Base-by-base conservation (phyloP, 768 basidiomycete species). In the Solioccasus polychromus region DNA sequence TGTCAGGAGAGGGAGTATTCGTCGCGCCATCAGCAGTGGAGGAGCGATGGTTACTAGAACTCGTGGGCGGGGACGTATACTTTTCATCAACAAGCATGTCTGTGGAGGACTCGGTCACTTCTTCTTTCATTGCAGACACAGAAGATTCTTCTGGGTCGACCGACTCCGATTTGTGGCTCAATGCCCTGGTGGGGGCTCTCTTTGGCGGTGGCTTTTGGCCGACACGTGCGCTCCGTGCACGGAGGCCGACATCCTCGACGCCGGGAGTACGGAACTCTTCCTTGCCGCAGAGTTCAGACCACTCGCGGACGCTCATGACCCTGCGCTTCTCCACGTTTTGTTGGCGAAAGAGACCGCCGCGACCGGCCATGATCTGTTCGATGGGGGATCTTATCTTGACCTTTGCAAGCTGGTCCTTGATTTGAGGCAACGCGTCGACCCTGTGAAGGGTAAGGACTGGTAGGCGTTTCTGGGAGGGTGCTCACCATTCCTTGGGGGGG, bases 401-500 rank as follows among this genome's bases (percentile, higher is more conserved):
- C 5, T 73, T 57, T 10, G 75, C 72, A 18, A 99, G 75, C 49
- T 89, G 83, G n/a, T 78, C 71, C 17, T 76, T 76, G 38, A 94
- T 69, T 5, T 83, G 63, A 7, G 92, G 92, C 18, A 97, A 69
- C 2, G 83, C 66, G 41, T 81, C 78, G 22, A 76, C 77, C 93
- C 92, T 82, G 31, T 39, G 30, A 35, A 55, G 11, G 44, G 42
- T 60, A 48, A 51, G 62, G 28, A 28, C 52, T 32, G 42, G 35
- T 37, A 35, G 31, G 45, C 40, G 56, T 60, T 38, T 57, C 22
- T 42, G 53, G 25, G 32, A 31, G 7, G 23, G 25, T 40, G 68
- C 87, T 61, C 46, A 91, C 94, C 94, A 98, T 74, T 95, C 89
- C 57, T 82, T 80, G 5, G 95, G 95, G 24, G 95, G 95, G 48